Evolutionary conservation across 164 flowering plant species (phyloP).

Genomic region (Magnolia officinalis): DNA sequence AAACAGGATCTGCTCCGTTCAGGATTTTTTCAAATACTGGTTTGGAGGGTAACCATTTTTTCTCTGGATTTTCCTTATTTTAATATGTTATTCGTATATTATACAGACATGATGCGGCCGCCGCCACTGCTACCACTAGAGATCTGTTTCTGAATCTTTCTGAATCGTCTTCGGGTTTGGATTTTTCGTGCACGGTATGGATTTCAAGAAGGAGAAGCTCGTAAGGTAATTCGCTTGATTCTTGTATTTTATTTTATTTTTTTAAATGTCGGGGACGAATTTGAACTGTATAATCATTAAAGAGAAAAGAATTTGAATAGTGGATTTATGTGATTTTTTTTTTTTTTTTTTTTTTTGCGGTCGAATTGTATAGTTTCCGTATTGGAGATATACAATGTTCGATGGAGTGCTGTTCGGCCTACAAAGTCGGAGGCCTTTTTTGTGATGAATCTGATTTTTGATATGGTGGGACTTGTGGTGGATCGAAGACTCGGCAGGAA

Average conservation of each 20-base stretch:
- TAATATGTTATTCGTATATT: too few species aligned
- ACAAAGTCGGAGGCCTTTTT: too few species aligned
- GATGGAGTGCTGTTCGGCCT: not conserved
- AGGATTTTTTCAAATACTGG: not conserved
- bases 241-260: not conserved
- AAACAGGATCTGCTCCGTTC: not conserved
- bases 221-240: slow-evolving; percentile 42
- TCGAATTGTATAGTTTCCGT: not conserved
- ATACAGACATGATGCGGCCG: not conserved
- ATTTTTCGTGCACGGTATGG: slow-evolving; percentile 17
- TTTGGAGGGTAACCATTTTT: not conserved
- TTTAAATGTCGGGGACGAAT: not conserved
- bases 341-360: not conserved
- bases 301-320: too few species aligned
- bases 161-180: not conserved
- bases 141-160: not conserved
- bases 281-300: not conserved
- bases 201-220: slow-evolving; percentile 49
- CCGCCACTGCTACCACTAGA: not conserved
- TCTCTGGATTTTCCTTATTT: not conserved
- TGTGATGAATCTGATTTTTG: too few species aligned
- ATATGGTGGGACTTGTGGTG: too few species aligned
- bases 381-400: not conserved
- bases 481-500: too few species aligned
- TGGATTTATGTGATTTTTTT: not conserved